These are phyloP conservation scores for Lindgomyces ingoldianus DNA, from an alignment of 495 filamentous ascomycete genomes.

Conservation along the genomic window DNA sequence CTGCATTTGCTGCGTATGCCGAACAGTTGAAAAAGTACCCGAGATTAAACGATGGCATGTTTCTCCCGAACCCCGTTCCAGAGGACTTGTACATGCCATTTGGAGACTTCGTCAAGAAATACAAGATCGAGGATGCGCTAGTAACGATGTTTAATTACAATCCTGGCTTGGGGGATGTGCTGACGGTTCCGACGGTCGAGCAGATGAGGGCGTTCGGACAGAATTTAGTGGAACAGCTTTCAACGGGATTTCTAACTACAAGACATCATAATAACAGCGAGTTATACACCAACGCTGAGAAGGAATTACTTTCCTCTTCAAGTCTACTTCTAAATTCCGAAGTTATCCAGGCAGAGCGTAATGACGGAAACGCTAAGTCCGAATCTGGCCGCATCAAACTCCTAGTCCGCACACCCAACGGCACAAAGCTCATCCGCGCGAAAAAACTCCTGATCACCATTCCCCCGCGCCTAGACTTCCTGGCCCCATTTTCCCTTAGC, in stretches of 20 bases:
- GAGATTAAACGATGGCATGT: slow-evolving; percentile 45
- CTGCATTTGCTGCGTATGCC: slow-evolving; percentile 38
- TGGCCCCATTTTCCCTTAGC: slow-evolving; percentile 46
- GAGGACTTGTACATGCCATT: slow-evolving; percentile 49
- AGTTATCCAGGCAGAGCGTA: slow-evolving; percentile 42
- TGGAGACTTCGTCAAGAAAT: slow-evolving; percentile 49
- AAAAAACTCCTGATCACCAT: slow-evolving; percentile 53
- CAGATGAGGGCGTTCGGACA: slow-evolving; percentile 30
- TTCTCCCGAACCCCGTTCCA: slow-evolving; percentile 50
- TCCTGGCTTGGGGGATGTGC: slow-evolving; percentile 48
- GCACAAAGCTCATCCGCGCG: slow-evolving; percentile 46
- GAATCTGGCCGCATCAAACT: slow-evolving; percentile 42
- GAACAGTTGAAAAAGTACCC: slow-evolving; percentile 47
- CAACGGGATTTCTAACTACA: slow-evolving; percentile 42
- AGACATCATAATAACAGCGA: slow-evolving; percentile 46
- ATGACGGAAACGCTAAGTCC: slow-evolving; percentile 12
- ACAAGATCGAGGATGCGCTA: slow-evolving; percentile 43
- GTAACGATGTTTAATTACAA: slow-evolving; percentile 39
- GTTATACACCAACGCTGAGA: slow-evolving; percentile 47
- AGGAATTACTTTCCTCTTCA: slow-evolving; percentile 38
- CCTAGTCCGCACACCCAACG: slow-evolving; percentile 44
- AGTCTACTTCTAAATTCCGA: slow-evolving; percentile 39
- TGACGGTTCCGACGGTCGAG: slow-evolving; percentile 43
- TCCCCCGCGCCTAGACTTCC: slow-evolving; percentile 45
- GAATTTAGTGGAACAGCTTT: slow-evolving; percentile 23